Conservation (phyloP, 306 rosid species). For the Sesbania bispinosa region DNA sequence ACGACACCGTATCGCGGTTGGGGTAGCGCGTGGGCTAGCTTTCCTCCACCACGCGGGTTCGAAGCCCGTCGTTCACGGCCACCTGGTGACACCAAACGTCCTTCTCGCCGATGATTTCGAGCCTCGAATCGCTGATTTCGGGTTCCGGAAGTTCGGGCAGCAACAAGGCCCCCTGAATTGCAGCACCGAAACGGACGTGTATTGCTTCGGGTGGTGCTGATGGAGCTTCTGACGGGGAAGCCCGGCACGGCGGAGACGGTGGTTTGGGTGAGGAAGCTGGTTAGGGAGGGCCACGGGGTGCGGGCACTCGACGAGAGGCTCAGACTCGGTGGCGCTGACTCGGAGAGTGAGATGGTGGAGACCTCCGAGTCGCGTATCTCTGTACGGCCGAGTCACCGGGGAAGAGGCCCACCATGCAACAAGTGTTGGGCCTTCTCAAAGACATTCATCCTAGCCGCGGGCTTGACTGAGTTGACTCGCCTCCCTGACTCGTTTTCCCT, state of each 20-base stretch:
- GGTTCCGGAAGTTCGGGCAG: conserved; percentile 45
- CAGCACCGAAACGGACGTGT: conserved; percentile 67
- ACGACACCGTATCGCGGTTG: conserved; percentile 90
- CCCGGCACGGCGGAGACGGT: conserved; percentile 81
- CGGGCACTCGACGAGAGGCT: conserved; percentile 60
- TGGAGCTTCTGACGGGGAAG: conserved; percentile 85
- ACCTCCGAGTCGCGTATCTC: conserved; percentile 82
- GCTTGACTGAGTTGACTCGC: conserved; percentile 29
- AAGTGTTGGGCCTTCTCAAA: conserved; percentile 80
- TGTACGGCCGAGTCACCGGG: conserved; percentile 87
- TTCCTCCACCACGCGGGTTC: conserved; percentile 95
- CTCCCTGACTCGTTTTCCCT: background rate
- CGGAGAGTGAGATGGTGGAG: conserved; percentile 72
- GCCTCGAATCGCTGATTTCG: conserved; percentile 77
- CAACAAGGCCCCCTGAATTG: conserved; percentile 13
- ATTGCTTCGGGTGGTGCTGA: conserved; percentile 92
- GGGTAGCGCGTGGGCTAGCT: conserved; percentile 90
- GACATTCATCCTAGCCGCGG: conserved; percentile 50
- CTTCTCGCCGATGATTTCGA: conserved; percentile 66
- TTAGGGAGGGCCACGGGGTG: conserved; percentile 61
- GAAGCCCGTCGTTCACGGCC: conserved; percentile 78
- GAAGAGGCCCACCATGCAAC: conserved; percentile 91
- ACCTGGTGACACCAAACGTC: conserved; percentile 66
- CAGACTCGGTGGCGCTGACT: conserved; percentile 31
- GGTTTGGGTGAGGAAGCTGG: conserved; percentile 74